These are phyloP conservation scores for Stagonosporopsis rhizophila DNA, from an alignment of 2,329 filamentous ascomycete genomes.

Conservation along the genomic window DNA sequence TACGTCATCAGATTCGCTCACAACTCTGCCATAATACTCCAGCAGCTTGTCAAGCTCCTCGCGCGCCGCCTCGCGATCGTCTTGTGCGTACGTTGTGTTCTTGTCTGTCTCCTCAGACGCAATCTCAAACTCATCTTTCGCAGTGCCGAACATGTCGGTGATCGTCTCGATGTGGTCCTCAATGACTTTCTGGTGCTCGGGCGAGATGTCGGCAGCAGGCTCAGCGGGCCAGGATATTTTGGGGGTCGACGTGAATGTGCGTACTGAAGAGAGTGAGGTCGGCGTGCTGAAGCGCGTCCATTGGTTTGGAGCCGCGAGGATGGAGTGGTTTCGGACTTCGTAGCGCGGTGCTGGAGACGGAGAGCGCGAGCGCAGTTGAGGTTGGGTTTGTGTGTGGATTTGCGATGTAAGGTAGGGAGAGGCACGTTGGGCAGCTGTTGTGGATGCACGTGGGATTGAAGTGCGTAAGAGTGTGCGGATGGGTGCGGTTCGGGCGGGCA, in stretches of 20 bases:
- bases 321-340: slow-evolving; percentile 32
- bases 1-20: slow-evolving; percentile 12
- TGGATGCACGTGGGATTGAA: slow-evolving; percentile 35
- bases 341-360: slow-evolving; percentile 37
- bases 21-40: slow-evolving; percentile 52
- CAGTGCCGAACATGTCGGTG: slow-evolving; percentile 48
- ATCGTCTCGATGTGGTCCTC: slow-evolving; percentile 46
- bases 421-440: slow-evolving; percentile 32
- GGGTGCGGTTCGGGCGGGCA: slow-evolving; percentile 33
- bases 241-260: slow-evolving; percentile 37
- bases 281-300: slow-evolving; percentile 47
- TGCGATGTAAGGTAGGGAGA: slow-evolving; percentile 32
- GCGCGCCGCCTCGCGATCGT: slow-evolving; percentile 60
- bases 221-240: slow-evolving; percentile 16
- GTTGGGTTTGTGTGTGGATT: slow-evolving; percentile 18
- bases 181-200: slow-evolving; percentile 33
- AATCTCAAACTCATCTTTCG: slow-evolving; percentile 57
- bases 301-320: slow-evolving; percentile 33
- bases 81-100: slow-evolving; percentile 62
- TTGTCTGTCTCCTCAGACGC: slow-evolving; percentile 61
- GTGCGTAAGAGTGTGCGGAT: slow-evolving; percentile 41
- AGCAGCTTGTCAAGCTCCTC: slow-evolving; percentile 61
- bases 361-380: slow-evolving; percentile 30
- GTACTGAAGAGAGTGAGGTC: slow-evolving; percentile 39
- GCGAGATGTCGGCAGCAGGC: slow-evolving; percentile 19